Conservation (phyloP, 208 protist species). For the Trypanosoma vivax region DNA sequence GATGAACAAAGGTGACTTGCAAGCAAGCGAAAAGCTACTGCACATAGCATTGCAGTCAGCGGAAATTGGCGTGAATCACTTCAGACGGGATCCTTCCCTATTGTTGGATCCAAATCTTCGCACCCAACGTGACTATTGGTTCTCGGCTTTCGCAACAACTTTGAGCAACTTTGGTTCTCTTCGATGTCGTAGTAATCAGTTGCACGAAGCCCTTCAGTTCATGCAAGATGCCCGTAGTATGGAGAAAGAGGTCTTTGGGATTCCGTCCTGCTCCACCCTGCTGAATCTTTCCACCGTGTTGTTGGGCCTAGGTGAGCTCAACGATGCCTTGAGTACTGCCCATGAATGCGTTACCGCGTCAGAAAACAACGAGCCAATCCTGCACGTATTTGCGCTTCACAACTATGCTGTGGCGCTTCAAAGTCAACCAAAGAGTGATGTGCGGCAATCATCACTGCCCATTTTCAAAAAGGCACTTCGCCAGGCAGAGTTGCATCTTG, state of each 20-base stretch:
- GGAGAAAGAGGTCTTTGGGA: slow-evolving; percentile 52
- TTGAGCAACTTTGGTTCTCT: slow-evolving; percentile 81
- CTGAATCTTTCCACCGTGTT: slow-evolving; percentile 79
- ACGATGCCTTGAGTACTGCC: slow-evolving; percentile 58
- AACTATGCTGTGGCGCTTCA: slow-evolving; percentile 77
- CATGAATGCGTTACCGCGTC: slow-evolving; percentile 55
- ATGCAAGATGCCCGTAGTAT: slow-evolving; percentile 44
- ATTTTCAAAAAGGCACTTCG: slow-evolving; percentile 73
- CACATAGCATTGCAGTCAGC: slow-evolving; percentile 22
- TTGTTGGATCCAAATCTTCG: neutral
- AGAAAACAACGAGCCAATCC: slow-evolving; percentile 41
- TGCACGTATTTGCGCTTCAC: slow-evolving; percentile 75
- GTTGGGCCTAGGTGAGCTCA: slow-evolving; percentile 32
- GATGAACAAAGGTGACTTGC: slow-evolving; percentile 34
- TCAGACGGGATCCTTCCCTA: neutral
- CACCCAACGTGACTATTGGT: slow-evolving; percentile 32
- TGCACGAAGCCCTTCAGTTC: slow-evolving; percentile 36
- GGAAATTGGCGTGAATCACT: slow-evolving; percentile 12
- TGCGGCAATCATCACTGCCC: slow-evolving; percentile 38
- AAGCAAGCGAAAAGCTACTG: slow-evolving; percentile 28
- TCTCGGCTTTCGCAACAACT: slow-evolving; percentile 58
- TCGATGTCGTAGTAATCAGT: slow-evolving; percentile 43
- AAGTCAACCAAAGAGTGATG: slow-evolving; percentile 31
- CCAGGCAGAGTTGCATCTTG: slow-evolving; percentile 43
- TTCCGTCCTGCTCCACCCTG: slow-evolving; percentile 80